Evolutionary conservation across 140 eudicot species (phyloP).

Genomic region (Bidens hawaiensis): DNA sequence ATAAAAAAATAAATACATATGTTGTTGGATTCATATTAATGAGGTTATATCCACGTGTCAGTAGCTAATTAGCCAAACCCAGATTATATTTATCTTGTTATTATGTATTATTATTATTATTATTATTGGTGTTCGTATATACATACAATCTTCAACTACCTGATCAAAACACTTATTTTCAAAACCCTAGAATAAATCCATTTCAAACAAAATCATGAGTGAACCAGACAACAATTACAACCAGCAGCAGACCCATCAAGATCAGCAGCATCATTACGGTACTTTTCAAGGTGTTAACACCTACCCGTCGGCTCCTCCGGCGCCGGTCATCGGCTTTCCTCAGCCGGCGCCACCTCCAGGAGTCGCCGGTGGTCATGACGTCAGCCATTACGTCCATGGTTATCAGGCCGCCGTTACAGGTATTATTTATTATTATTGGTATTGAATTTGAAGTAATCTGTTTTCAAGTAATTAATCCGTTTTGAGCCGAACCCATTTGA

Average conservation of each 20-base stretch:
- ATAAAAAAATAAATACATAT: too few species aligned
- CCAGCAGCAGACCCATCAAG: conserved; percentile 14
- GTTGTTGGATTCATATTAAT: too few species aligned
- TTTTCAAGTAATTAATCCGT: too few species aligned
- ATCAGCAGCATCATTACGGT: conserved; percentile 54
- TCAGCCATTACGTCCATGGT: conserved; percentile 57
- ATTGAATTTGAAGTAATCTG: too few species aligned
- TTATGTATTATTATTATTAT: too few species aligned
- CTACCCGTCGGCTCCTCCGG: conserved; percentile 65
- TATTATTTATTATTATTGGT: neutral
- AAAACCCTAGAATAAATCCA: conserved; percentile 16
- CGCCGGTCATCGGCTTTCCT: conserved; percentile 75
- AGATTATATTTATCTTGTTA: conserved; percentile 36
- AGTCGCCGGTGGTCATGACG: conserved; percentile 33
- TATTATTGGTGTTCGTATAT: too few species aligned
- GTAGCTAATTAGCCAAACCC: conserved; percentile 5
- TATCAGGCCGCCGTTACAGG: conserved; percentile 76
- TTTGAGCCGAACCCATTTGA: too few species aligned
- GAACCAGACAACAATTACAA: conserved; percentile 33
- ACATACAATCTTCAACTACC: neutral
- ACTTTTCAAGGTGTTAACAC: conserved; percentile 80
- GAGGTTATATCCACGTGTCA: conserved; percentile 30
- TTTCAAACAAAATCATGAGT: conserved; percentile 34
- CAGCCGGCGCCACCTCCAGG: conserved; percentile 93
- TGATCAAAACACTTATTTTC: neutral